Evolutionary conservation across 2,329 filamentous ascomycete species (phyloP).

Genomic region (Cladosporium sp.): DNA sequence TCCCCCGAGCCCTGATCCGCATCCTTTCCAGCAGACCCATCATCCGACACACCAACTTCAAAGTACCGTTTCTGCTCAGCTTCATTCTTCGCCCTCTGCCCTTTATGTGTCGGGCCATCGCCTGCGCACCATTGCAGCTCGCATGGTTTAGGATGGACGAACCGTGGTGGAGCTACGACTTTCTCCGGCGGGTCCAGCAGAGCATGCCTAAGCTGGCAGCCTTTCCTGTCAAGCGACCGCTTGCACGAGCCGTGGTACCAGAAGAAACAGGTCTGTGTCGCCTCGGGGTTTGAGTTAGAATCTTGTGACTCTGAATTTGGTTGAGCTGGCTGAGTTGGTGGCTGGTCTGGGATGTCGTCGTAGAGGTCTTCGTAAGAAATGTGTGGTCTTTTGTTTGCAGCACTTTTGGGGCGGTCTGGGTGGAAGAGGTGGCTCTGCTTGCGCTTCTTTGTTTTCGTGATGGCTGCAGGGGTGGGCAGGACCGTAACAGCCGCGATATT

Average conservation of each 20-base stretch:
- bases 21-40: neutral
- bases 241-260: constrained; percentile 5
- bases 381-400: neutral
- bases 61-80: neutral
- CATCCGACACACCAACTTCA: neutral
- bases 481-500: too few species aligned
- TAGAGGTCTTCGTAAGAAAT: neutral
- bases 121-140: constrained; percentile 4
- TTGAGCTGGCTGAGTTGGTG: neutral
- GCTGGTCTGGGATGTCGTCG: neutral
- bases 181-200: neutral
- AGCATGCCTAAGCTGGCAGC: neutral
- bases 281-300: neutral
- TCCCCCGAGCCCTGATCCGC: neutral
- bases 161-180: neutral
- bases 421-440: neutral
- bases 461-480: neutral
- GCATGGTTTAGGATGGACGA: neutral
- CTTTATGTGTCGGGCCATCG: neutral
- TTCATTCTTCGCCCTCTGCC: neutral
- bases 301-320: neutral
- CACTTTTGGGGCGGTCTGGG: neutral
- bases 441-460: neutral
- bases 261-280: constrained; percentile 6
- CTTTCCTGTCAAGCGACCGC: neutral